These are phyloP conservation scores for Fusarium sororula DNA, from an alignment of 2,329 filamentous ascomycete genomes.

Conservation along the genomic window DNA sequence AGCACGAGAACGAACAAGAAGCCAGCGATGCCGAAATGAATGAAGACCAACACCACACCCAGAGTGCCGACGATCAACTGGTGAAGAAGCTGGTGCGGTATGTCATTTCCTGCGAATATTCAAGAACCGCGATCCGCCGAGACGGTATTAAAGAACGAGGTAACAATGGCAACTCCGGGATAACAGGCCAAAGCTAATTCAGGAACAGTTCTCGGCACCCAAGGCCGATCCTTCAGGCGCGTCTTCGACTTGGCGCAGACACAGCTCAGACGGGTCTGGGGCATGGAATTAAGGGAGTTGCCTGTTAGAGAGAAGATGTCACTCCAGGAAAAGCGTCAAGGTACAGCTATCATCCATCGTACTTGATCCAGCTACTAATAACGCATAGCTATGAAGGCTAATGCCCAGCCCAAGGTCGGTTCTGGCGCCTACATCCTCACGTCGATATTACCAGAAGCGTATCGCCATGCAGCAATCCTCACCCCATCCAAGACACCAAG, in stretches of 20 bases:
- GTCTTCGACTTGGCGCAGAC: conserved; percentile 82
- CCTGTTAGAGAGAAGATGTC: conserved; percentile 84
- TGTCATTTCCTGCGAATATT: conserved; percentile 72
- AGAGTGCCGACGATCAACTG: conserved; percentile 60
- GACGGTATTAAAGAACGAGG: conserved; percentile 72
- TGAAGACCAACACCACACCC: conserved; percentile 43
- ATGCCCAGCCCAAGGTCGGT: conserved; percentile 62
- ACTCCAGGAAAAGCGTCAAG: conserved; percentile 78
- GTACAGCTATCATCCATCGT: conserved; percentile 50
- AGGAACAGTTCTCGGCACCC: conserved; percentile 72
- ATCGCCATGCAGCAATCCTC: conserved; percentile 73
- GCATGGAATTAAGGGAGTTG: conserved; percentile 92
- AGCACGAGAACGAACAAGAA: conserved; percentile 43
- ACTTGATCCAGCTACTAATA: background rate
- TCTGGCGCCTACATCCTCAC: conserved; percentile 81
- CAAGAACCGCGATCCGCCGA: conserved; percentile 66
- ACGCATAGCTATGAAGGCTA: conserved; percentile 52
- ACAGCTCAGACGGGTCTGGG: conserved; percentile 76
- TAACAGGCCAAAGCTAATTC: conserved; percentile 4
- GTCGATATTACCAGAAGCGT: conserved; percentile 74
- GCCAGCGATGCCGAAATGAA: conserved; percentile 53
- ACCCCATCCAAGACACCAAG: conserved; percentile 73
- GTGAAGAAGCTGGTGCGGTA: conserved; percentile 76
- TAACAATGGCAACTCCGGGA: conserved; percentile 38
- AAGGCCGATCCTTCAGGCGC: conserved; percentile 74